phyloP scores from a whole-genome alignment of 1,284 basidiomycete species.

The Rhodotorula sp. region DNA sequence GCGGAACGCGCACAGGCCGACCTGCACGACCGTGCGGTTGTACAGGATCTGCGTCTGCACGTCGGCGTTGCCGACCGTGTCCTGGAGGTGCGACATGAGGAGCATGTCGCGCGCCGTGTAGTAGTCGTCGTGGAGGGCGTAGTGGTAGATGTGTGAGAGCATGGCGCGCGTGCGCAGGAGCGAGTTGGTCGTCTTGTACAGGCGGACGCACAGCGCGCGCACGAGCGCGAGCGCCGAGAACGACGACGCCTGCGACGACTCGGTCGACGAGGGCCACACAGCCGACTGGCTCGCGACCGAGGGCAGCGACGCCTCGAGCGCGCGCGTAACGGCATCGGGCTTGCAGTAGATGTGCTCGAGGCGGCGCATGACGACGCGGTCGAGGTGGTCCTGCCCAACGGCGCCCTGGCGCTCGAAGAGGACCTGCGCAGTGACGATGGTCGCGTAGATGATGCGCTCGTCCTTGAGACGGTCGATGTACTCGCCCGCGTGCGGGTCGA shows the following conservation, averaged over 20 bases:
- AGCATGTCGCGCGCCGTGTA: conserved; percentile 97
- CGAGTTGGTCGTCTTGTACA: conserved; percentile 89
- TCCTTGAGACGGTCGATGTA: conserved; percentile 95
- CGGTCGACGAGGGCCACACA: conserved; percentile 42
- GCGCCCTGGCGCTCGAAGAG: conserved; percentile 74
- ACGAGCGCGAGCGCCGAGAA: conserved; percentile 71
- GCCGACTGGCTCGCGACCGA: conserved; percentile 43
- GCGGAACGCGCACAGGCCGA: conserved; percentile 95
- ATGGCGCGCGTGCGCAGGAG: conserved; percentile 88
- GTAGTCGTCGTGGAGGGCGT: conserved; percentile 95
- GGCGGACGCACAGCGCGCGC: conserved; percentile 83
- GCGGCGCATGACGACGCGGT: conserved; percentile 88
- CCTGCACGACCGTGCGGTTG: conserved; percentile 95
- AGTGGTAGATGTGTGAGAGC: conserved; percentile 96
- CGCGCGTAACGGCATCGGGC: conserved; percentile 91
- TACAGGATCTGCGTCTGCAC: conserved; percentile 97
- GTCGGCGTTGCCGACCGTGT: conserved; percentile 91
- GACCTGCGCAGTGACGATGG: conserved; percentile 86
- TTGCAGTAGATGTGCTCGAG: conserved; percentile 99
- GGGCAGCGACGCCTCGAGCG: conserved; percentile 71
- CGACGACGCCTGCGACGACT: conserved; percentile 55
- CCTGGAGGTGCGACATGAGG: conserved; percentile 97
- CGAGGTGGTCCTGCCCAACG: conserved; percentile 59
- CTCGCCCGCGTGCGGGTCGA: conserved; percentile 97
- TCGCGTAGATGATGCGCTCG: conserved; percentile 90